A percentile compares a stretch with the other conserved stretches of the same genome.
Conservation (phyloP, 2,329 filamentous ascomycete species). For the Plenodomus tracheiphilus region DNA sequence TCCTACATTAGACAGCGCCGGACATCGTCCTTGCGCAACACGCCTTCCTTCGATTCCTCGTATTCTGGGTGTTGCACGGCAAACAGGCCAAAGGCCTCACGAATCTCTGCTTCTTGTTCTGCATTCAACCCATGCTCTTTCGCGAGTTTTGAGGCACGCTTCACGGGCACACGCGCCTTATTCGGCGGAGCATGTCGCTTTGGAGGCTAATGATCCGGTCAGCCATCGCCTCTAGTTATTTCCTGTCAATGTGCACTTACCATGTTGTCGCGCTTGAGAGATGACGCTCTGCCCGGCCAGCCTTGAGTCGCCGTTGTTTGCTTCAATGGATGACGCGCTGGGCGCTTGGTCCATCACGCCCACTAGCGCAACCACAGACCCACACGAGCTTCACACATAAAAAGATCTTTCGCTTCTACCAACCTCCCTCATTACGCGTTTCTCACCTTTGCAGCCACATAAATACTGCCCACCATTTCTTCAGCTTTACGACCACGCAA, state of each 20-base stretch:
- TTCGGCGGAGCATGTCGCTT: constrained; percentile 32
- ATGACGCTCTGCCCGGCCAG: background rate
- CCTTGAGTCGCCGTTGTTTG: constrained; percentile 3
- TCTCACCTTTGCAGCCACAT: background rate
- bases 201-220: constrained; percentile 26
- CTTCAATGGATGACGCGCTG: constrained; percentile 25
- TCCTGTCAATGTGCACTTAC: background rate
- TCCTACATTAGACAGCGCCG: constrained; percentile 56
- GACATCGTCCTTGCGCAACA: constrained; percentile 50
- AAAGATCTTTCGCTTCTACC: constrained; percentile 3
- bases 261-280: background rate
- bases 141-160: constrained; percentile 81
- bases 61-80: constrained; percentile 54
- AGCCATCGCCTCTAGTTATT: background rate
- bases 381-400: background rate
- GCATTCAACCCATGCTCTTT: constrained; percentile 86
- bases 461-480: background rate
- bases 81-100: constrained; percentile 86
- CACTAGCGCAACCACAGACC: constrained; percentile 1
- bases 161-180: constrained; percentile 22
- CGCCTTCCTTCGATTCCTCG: constrained; percentile 66
- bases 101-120: constrained; percentile 86
- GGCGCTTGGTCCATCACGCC: background rate
- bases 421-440: background rate
- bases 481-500: background rate